These are phyloP conservation scores for Lodderomyces pseudojiufengensis DNA, from an alignment of 1,139 yeast genomes.

Conservation along the genomic window DNA sequence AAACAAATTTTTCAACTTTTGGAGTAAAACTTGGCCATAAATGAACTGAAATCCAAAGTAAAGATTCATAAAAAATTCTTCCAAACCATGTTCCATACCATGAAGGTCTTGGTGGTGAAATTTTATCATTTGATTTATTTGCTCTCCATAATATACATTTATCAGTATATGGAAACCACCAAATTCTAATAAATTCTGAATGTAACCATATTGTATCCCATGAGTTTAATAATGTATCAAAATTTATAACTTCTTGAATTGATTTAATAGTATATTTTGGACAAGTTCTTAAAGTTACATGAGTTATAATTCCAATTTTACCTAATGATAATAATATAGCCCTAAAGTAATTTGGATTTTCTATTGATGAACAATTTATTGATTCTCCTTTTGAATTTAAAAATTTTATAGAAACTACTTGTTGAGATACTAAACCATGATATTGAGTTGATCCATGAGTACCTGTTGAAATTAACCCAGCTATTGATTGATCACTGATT, in stretches of 20 bases:
- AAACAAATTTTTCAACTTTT: slow-evolving; percentile 75
- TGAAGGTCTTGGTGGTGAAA: slow-evolving; percentile 65
- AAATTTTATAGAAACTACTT: slow-evolving; percentile 71
- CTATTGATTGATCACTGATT: slow-evolving; percentile 88
- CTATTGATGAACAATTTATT: slow-evolving; percentile 63
- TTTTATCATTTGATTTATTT: slow-evolving; percentile 58
- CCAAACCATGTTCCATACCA: slow-evolving; percentile 87
- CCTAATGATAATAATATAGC: slow-evolving; percentile 90
- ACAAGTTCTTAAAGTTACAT: slow-evolving; percentile 82
- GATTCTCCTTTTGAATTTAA: slow-evolving; percentile 72
- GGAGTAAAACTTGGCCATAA: slow-evolving; percentile 78
- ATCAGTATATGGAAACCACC: slow-evolving; percentile 97
- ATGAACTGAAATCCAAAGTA: slow-evolving; percentile 77
- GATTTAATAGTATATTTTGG: slow-evolving; percentile 83
- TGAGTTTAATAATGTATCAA: slow-evolving; percentile 61
- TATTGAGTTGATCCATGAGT: slow-evolving; percentile 94
- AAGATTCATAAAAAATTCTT: slow-evolving; percentile 70
- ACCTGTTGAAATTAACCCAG: slow-evolving; percentile 93
- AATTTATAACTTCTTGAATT: slow-evolving; percentile 74
- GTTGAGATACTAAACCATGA: slow-evolving; percentile 89
- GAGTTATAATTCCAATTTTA: slow-evolving; percentile 83
- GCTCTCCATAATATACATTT: slow-evolving; percentile 92
- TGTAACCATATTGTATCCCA: slow-evolving; percentile 83
- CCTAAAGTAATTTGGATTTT: slow-evolving; percentile 66
- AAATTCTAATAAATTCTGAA: slow-evolving; percentile 84